Percentiles rank a stretch among this genome's conserved stretches.
Evolutionary conservation across 208 protist species (phyloP).

Genomic region (Acanthamoeba healyi): DNA sequence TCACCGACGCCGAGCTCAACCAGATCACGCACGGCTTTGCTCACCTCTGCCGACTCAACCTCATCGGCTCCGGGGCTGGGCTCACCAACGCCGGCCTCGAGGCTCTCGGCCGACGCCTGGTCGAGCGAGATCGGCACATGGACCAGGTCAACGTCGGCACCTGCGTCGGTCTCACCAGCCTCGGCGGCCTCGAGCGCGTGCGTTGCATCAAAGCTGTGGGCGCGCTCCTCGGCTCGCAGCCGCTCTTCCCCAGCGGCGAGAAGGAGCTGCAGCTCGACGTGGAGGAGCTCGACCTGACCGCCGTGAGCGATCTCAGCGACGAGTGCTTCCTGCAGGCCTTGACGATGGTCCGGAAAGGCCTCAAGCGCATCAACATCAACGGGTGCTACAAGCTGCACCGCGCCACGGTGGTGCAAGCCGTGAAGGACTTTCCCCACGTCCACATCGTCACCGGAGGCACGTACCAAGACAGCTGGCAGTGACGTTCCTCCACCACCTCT

Average conservation of each 20-base stretch:
- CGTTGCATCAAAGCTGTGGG: neutral
- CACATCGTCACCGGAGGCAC: neutral
- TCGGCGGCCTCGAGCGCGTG: neutral
- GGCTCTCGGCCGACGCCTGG: neutral
- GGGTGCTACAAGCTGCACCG: neutral
- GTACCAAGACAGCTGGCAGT: too few species aligned
- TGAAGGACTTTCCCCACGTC: neutral
- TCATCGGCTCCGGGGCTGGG: neutral
- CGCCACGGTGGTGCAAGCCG: neutral
- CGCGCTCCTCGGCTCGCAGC: neutral
- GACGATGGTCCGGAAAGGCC: neutral
- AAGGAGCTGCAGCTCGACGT: neutral
- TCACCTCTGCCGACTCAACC: neutral
- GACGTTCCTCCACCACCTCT: too few species aligned
- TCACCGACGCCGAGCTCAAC: slow-evolving; percentile 9
- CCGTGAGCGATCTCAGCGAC: neutral
- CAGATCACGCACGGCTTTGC: neutral
- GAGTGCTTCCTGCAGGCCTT: neutral
- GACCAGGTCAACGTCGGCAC: slow-evolving; percentile 26
- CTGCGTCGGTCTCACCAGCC: neutral
- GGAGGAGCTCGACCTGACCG: neutral
- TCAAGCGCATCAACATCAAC: slow-evolving; percentile 34
- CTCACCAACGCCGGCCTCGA: neutral
- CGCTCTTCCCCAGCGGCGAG: neutral
- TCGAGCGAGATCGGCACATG: too few species aligned